Evolutionary conservation across 2,329 filamentous ascomycete species (phyloP).

Genomic region (Fusarium nurragi): DNA sequence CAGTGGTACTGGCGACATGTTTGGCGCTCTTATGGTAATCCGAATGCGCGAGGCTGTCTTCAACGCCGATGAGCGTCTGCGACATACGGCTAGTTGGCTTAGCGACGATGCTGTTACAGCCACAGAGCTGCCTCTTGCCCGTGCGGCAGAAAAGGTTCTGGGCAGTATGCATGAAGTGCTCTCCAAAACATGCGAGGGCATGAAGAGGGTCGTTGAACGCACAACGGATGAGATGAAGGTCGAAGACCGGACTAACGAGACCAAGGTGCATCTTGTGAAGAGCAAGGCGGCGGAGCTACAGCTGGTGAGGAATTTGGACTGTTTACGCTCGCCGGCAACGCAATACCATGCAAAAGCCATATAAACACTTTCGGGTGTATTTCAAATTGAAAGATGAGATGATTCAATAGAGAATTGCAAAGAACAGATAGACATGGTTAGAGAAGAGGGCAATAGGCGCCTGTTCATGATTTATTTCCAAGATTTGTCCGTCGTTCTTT

Average conservation of each 20-base stretch:
- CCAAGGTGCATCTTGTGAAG: slow-evolving; percentile 71
- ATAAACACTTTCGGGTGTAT: slow-evolving; percentile 38
- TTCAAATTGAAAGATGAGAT: background rate
- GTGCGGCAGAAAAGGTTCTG: slow-evolving; percentile 84
- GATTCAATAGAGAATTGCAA: slow-evolving; percentile 7
- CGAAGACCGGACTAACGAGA: slow-evolving; percentile 59
- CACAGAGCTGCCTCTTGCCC: slow-evolving; percentile 81
- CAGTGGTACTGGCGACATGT: slow-evolving; percentile 98
- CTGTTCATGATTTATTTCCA: background rate
- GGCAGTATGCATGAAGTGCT: slow-evolving; percentile 93
- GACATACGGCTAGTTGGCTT: slow-evolving; percentile 72
- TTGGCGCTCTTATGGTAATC: slow-evolving; percentile 88
- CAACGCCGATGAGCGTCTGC: slow-evolving; percentile 56
- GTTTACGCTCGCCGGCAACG: slow-evolving; percentile 72
- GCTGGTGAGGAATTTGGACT: slow-evolving; percentile 77
- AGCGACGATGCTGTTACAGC: slow-evolving; percentile 76
- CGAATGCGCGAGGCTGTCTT: slow-evolving; percentile 84
- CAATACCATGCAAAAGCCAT: slow-evolving; percentile 68
- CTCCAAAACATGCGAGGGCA: slow-evolving; percentile 70
- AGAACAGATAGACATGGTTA: slow-evolving; percentile 31
- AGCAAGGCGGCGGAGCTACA: slow-evolving; percentile 91
- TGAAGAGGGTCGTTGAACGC: slow-evolving; percentile 61
- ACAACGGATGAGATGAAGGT: slow-evolving; percentile 55
- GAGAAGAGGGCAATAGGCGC: slow-evolving; percentile 8
- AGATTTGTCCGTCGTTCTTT: background rate